phyloP scores from a whole-genome alignment of 805 yeast genomes.

The Wickerhamiella brachini region DNA sequence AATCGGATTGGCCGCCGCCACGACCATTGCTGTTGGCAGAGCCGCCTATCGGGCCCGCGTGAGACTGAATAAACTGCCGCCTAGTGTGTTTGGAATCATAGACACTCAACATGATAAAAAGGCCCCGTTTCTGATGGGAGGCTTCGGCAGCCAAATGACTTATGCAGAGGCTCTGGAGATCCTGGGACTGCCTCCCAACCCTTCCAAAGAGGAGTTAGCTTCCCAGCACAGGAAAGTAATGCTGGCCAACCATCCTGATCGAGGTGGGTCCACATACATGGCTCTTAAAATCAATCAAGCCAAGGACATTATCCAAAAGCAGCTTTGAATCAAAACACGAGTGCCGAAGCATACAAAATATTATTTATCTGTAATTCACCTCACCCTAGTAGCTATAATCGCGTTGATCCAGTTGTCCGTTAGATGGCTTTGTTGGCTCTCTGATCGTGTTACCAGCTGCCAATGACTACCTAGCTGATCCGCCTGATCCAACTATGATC shows the following conservation, averaged over 20 bases:
- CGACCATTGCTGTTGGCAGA: constrained; percentile 20
- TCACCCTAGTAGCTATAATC: too few relatives aligned
- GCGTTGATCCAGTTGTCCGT: too few relatives aligned
- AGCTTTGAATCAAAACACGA: too few relatives aligned
- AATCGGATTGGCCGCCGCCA: constrained; percentile 19
- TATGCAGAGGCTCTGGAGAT: constrained; percentile 40
- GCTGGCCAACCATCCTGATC: constrained; percentile 88
- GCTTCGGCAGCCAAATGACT: constrained; percentile 30
- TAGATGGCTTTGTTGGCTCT: too few relatives aligned
- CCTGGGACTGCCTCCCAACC: constrained; percentile 28
- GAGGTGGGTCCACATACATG: constrained; percentile 79
- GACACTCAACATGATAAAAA: constrained; percentile 4
- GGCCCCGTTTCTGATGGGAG: constrained; percentile 22
- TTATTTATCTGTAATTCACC: too few relatives aligned
- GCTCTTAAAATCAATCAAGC: constrained; percentile 93
- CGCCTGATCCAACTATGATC: too few relatives aligned
- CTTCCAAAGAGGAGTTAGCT: constrained; percentile 43
- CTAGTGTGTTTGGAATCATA: constrained; percentile 19
- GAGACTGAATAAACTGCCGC: constrained; percentile 21
- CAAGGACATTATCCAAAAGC: not conserved
- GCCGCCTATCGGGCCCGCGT: constrained; percentile 23
- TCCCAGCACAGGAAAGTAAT: constrained; percentile 73
- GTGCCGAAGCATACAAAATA: too few relatives aligned
- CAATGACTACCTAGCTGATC: too few relatives aligned
- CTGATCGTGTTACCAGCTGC: too few relatives aligned